Conservation (phyloP, 2,329 filamentous ascomycete genomes). For the Nakataea oryzae region DNA sequence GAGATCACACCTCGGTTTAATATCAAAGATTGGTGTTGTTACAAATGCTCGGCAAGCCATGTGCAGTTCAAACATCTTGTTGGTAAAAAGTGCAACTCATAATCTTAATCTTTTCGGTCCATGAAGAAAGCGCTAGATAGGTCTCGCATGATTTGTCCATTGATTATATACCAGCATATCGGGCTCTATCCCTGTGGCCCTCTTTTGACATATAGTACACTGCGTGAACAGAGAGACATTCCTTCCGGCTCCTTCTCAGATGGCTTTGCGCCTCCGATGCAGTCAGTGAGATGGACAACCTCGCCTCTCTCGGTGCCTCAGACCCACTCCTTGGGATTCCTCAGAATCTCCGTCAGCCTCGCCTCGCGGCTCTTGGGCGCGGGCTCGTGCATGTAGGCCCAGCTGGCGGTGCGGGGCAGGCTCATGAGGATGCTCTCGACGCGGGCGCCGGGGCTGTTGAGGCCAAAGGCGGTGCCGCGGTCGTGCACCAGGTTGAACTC, state of each 20-base stretch:
- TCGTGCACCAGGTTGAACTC: slow-evolving; percentile 99
- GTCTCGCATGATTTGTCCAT: neutral
- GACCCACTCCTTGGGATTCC: slow-evolving; percentile 57
- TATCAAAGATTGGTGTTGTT: no score
- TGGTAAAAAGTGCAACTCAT: neutral
- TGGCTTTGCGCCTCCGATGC: neutral
- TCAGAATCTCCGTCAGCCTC: slow-evolving; percentile 63
- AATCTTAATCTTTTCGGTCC: neutral
- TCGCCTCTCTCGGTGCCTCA: slow-evolving; percentile 18
- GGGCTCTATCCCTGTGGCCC: neutral
- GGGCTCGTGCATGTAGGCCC: slow-evolving; percentile 92
- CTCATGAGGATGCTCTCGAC: slow-evolving; percentile 98
- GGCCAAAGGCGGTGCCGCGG: slow-evolving; percentile 83
- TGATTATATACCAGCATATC: neutral
- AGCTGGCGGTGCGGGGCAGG: slow-evolving; percentile 81
- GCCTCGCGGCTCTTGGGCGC: slow-evolving; percentile 68
- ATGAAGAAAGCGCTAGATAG: no score
- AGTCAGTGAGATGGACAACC: neutral
- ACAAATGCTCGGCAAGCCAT: no score
- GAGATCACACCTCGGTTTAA: no score
- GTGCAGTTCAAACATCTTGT: neutral
- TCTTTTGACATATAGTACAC: neutral
- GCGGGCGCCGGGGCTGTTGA: slow-evolving; percentile 83
- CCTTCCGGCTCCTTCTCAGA: neutral
- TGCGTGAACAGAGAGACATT: neutral